Evolutionary conservation across 352 stramenopile species (phyloP), one percentile per base, ranked within the genome.

Genomic region (Phytophthora idaei): DNA sequence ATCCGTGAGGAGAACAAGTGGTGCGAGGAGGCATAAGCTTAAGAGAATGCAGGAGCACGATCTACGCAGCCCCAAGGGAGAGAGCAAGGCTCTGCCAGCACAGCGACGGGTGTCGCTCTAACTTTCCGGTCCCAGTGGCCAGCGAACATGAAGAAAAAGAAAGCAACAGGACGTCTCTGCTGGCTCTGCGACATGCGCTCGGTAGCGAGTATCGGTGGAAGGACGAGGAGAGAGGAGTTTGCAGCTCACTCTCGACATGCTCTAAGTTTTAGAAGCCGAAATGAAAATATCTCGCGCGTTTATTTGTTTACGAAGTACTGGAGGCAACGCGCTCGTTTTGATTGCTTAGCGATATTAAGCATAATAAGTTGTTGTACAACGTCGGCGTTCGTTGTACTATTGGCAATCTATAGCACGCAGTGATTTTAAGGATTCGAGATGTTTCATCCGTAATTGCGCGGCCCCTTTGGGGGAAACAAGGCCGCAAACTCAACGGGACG

Each of bases 1-100:
- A 98, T 99, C 44, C 92, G 98, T 32, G 97, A 99, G 79, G 98
- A 99, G 80, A 99, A 99, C 91, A 99, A 99, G 83, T 99, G 98
- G 98, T 99, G 97, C 71, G 98, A 99, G 85, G 97, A 99, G 72
- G 93, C 96, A 50, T 99, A 98, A 87, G 60, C 29, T 52, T 41
- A 34, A 61, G 28, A 56, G 48, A 37, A 58, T 39, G 17, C 32
- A 25, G 14, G 14, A 25, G 31, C 31, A 48, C 4, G 3, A 9
- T 5, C 39, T 3, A 64, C 29, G 57, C 36, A 52, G 11, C 36
- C n/a, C n/a, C 37, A 57, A 39, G 12, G 15, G 42, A 48, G 44
- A 34, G 45, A 21, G 21, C 21, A 21, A 21, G 21, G 21, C 21
- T 49, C 10, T 31, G 6, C 45, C 42, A 48, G 42, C 42, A 29